Percentiles rank a stretch among this genome's conserved stretches.
These are phyloP conservation scores for Leishmania aethiopica DNA, from an alignment of 208 protist species.

Conservation along the genomic window DNA sequence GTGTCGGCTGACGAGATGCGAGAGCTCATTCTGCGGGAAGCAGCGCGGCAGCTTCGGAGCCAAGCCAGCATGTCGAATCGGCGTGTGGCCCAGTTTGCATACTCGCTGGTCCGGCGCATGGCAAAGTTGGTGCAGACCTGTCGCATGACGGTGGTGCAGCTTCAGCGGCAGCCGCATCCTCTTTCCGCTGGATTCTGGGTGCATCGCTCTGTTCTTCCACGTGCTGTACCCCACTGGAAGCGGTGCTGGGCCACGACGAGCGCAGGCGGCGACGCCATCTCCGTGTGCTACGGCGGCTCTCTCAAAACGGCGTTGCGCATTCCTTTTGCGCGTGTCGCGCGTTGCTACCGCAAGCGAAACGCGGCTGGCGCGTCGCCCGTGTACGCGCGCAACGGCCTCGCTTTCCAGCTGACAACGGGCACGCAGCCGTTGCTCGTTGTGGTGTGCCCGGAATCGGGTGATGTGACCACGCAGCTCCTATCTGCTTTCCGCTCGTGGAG, in stretches of 20 bases:
- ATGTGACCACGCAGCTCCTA: constrained; percentile 41
- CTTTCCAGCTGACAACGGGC: constrained; percentile 41
- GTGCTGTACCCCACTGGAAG: constrained; percentile 47
- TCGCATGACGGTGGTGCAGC: constrained; percentile 14
- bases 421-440: constrained; percentile 45
- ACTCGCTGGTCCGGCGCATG: constrained; percentile 18
- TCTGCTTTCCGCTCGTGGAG: constrained; percentile 29
- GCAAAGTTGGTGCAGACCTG: constrained; percentile 14
- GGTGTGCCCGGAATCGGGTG: constrained; percentile 42
- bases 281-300: constrained; percentile 28
- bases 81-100: not conserved
- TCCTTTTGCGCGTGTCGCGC: constrained; percentile 23
- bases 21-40: constrained; percentile 7
- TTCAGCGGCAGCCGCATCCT: constrained; percentile 16
- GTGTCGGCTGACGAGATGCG: constrained; percentile 20
- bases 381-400: constrained; percentile 52
- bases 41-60: constrained; percentile 1
- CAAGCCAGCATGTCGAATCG: not conserved
- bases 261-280: constrained; percentile 13
- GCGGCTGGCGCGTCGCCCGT: constrained; percentile 28
- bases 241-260: constrained; percentile 53
- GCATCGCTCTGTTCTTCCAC: constrained; percentile 49
- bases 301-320: constrained; percentile 26
- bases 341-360: constrained; percentile 28
- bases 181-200: constrained; percentile 64